phyloP scores from a whole-genome alignment of 2,329 filamentous ascomycete species.

The Stagonosporopsis rhizophila region DNA sequence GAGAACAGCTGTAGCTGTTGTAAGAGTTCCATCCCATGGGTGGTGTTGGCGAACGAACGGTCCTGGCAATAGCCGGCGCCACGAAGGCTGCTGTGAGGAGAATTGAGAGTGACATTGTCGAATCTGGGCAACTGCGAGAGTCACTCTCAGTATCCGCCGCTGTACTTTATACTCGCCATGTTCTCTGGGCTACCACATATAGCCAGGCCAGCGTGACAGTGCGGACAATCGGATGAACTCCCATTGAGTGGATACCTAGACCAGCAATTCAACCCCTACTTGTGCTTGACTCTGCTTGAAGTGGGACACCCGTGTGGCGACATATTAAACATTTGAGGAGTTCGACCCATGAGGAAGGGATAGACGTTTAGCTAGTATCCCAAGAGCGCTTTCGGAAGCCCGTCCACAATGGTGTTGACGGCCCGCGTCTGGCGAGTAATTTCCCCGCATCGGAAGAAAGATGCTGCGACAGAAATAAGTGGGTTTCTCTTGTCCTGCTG shows the following conservation, averaged over 20 bases:
- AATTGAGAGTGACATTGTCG: constrained; percentile 4
- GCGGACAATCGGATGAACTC: neutral
- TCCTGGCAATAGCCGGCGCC: constrained; percentile 24
- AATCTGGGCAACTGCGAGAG: neutral
- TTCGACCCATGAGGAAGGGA: neutral
- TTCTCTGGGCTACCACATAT: neutral
- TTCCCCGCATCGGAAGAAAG: constrained; percentile 18
- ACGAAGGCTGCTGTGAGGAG: constrained; percentile 7
- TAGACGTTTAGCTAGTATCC: neutral
- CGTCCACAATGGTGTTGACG: neutral
- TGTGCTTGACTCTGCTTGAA: neutral
- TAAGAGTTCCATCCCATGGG: constrained; percentile 65
- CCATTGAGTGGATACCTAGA: neutral
- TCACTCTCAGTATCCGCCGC: neutral
- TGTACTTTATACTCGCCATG: neutral
- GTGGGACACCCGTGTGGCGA: neutral
- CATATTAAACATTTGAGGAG: neutral
- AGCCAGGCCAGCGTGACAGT: neutral
- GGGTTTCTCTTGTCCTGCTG: neutral
- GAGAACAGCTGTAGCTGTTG: constrained; percentile 62
- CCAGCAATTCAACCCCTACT: neutral
- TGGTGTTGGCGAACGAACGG: constrained; percentile 32
- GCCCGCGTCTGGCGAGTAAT: neutral
- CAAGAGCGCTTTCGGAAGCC: neutral
- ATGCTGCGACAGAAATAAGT: constrained; percentile 2